phyloP scores from a whole-genome alignment of 768 basidiomycete genomes.

The Suillus americanus region DNA sequence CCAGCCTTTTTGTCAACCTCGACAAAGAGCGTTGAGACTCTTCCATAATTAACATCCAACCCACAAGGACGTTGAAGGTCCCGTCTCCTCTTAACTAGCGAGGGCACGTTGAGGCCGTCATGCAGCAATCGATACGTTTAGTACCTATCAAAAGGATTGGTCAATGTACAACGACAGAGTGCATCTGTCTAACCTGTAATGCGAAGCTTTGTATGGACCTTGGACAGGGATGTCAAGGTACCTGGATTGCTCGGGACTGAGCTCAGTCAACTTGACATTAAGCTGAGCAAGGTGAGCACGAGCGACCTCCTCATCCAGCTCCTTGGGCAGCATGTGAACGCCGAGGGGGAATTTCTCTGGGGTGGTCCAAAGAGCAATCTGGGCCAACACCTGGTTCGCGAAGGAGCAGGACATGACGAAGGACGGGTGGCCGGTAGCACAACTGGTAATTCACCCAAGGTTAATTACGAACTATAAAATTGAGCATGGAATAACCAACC shows the following conservation, averaged over 20 bases:
- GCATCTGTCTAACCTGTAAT: slow-evolving; percentile 53
- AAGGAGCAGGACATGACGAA: slow-evolving; percentile 99
- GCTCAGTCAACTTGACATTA: slow-evolving; percentile 89
- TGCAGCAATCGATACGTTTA: slow-evolving; percentile 21
- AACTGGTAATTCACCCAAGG: slow-evolving; percentile 42
- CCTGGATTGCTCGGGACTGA: slow-evolving; percentile 69
- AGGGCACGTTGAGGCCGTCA: slow-evolving; percentile 83
- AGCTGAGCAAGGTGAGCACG: slow-evolving; percentile 91
- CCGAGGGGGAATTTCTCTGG: slow-evolving; percentile 92
- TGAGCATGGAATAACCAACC: slow-evolving; percentile 44
- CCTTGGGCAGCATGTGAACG: slow-evolving; percentile 98
- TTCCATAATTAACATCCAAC: slow-evolving; percentile 49
- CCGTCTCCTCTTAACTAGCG: slow-evolving; percentile 53
- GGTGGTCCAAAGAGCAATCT: slow-evolving; percentile 97
- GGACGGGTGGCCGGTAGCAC: slow-evolving; percentile 97
- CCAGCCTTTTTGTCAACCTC: slow-evolving; percentile 21
- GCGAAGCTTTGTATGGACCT: slow-evolving; percentile 76
- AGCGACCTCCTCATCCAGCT: slow-evolving; percentile 98
- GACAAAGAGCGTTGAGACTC: slow-evolving; percentile 46
- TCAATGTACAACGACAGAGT: too few relatives aligned
- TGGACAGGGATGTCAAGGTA: slow-evolving; percentile 89
- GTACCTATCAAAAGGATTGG: slow-evolving; percentile 25
- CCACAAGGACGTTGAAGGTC: slow-evolving; percentile 67
- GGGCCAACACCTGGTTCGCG: slow-evolving; percentile 96
- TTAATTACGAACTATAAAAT: neutral